Evolutionary conservation across 768 basidiomycete genomes (phyloP).

Genomic region (Cubamyces lactineus): DNA sequence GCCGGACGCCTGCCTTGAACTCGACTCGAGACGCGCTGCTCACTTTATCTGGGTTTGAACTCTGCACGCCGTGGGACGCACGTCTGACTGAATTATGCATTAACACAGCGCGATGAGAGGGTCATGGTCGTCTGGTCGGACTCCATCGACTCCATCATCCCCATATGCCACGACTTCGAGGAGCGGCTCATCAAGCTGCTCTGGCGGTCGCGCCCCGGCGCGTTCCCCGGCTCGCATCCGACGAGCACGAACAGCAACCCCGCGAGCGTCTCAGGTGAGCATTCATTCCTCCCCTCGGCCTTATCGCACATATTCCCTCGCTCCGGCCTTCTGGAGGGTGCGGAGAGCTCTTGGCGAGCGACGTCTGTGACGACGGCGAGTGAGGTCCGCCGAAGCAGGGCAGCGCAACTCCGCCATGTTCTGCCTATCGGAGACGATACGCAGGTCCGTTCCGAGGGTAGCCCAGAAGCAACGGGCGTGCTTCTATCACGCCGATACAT

Average conservation of each 20-base stretch:
- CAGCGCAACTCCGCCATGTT: background rate
- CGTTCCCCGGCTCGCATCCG: constrained; percentile 34
- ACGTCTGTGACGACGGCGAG: background rate
- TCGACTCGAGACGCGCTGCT: too few relatives aligned
- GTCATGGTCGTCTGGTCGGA: constrained; percentile 88
- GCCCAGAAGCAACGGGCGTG: background rate
- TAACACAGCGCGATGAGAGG: constrained; percentile 71
- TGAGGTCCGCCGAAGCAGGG: background rate
- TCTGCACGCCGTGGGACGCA: too few relatives aligned
- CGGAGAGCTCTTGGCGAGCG: background rate
- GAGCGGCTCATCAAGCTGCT: constrained; percentile 59
- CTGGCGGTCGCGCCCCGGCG: constrained; percentile 47
- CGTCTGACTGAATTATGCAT: background rate
- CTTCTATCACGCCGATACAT: background rate
- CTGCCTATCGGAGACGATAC: background rate
- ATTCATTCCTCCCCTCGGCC: background rate
- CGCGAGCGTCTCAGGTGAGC: constrained; percentile 27
- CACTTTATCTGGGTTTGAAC: too few relatives aligned
- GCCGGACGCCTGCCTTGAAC: too few relatives aligned
- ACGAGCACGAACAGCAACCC: constrained; percentile 30
- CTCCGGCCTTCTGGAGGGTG: background rate
- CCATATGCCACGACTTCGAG: constrained; percentile 54
- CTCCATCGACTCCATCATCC: constrained; percentile 73
- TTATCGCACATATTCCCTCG: background rate
- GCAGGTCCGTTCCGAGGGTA: constrained; percentile 5